Evolutionary conservation across 2,329 filamentous ascomycete genomes (phyloP).

Genomic region (Penicillium sp.): DNA sequence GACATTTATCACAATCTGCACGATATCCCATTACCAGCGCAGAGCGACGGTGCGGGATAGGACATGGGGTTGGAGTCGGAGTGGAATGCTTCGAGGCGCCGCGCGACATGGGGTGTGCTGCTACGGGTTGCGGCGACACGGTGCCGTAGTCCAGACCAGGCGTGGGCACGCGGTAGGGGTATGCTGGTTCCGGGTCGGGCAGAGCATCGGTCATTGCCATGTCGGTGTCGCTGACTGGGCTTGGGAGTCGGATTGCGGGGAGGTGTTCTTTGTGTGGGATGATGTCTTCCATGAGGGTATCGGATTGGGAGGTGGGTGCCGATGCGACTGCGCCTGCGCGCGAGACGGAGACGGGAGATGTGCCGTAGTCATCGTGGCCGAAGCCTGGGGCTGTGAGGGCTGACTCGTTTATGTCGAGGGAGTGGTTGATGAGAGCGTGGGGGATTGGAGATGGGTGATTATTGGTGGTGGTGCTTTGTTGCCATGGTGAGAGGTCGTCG

Average conservation of each 20-base stretch:
- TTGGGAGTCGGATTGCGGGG: conserved; percentile 37
- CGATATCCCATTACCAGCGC: conserved; percentile 79
- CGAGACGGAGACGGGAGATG: not conserved
- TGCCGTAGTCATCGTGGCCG: not conserved
- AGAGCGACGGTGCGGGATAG: conserved; percentile 39
- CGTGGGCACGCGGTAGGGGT: not conserved
- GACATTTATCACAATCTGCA: conserved; percentile 78
- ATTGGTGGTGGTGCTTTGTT: not conserved
- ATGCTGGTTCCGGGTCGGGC: not conserved
- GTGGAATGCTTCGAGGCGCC: not conserved
- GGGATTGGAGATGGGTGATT: conserved; percentile 36
- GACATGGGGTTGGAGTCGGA: not conserved
- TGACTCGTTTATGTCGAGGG: conserved; percentile 33
- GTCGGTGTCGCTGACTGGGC: conserved; percentile 45
- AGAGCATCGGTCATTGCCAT: conserved; percentile 1
- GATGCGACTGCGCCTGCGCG: no score
- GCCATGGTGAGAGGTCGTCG: conserved; percentile 26
- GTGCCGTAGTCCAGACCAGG: not conserved
- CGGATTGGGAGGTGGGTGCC: not conserved
- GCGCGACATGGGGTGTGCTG: conserved; percentile 4
- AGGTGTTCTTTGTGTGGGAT: not conserved
- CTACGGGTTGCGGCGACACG: not conserved
- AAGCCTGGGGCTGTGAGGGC: conserved; percentile 1
- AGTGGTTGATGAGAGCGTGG: conserved; percentile 32
- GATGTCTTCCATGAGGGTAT: not conserved